Evolutionary conservation across 192 early-diverging fungal species (phyloP).

Genomic region (Coemansia sp.): DNA sequence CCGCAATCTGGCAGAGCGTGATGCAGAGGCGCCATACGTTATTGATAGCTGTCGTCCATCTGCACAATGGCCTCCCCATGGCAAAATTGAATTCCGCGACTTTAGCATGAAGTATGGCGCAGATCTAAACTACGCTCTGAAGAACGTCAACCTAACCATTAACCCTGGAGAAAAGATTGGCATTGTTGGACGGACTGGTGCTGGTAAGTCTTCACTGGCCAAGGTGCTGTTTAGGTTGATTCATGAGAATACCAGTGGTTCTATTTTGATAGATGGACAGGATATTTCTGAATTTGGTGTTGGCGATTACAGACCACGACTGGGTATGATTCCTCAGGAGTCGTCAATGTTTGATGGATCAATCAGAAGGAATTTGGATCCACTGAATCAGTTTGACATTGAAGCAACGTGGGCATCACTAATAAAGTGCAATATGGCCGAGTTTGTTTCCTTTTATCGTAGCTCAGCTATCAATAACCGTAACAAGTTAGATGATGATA

Average conservation of each 20-base stretch:
- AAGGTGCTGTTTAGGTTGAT: constrained; percentile 66
- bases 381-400: constrained; percentile 44
- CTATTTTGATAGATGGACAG: constrained; percentile 77
- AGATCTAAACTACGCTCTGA: constrained; percentile 31
- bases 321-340: constrained; percentile 65
- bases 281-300: constrained; percentile 75
- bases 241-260: constrained; percentile 59
- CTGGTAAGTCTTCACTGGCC: constrained; percentile 67
- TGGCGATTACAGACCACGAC: constrained; percentile 60
- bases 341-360: constrained; percentile 67
- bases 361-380: constrained; percentile 70
- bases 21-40: constrained; percentile 19
- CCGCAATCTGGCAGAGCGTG: not conserved
- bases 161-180: constrained; percentile 66
- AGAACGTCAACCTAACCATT: constrained; percentile 54
- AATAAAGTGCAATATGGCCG: constrained; percentile 23
- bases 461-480: not conserved
- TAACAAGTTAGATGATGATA: constrained; percentile 1
- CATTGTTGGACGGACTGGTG: constrained; percentile 60
- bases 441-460: not conserved
- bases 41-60: constrained; percentile 15
- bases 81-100: constrained; percentile 37
- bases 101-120: constrained; percentile 30
- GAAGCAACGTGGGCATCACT: constrained; percentile 25
- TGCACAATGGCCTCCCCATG: constrained; percentile 24